Evolutionary conservation across 2,329 filamentous ascomycete genomes (phyloP).

Genomic region (Talaromyces sp.): DNA sequence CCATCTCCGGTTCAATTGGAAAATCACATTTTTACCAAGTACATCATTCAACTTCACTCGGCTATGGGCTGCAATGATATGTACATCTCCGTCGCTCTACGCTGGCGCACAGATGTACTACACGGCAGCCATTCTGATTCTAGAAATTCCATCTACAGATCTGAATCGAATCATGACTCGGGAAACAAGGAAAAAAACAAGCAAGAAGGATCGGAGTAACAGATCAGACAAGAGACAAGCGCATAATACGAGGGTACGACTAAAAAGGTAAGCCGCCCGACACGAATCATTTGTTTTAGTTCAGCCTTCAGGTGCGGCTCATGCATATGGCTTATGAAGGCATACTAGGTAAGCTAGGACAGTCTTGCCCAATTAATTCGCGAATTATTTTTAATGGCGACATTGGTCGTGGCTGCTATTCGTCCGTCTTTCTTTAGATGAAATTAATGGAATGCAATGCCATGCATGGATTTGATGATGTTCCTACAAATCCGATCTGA

Average conservation of each 20-base stretch:
- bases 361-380: neutral
- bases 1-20: neutral
- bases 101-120: neutral
- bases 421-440: neutral
- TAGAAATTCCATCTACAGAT: neutral
- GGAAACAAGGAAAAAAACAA: neutral
- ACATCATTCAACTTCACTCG: neutral
- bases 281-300: neutral
- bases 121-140: neutral
- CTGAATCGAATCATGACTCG: neutral
- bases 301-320: constrained; percentile 1
- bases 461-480: neutral
- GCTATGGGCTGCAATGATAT: neutral
- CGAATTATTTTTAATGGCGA: neutral
- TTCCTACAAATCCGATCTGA: neutral
- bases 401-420: neutral
- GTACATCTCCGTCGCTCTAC: neutral
- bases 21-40: neutral
- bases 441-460: neutral
- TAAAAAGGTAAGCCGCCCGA: neutral
- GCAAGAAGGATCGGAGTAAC: neutral
- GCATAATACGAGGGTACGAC: neutral
- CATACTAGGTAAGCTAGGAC: neutral
- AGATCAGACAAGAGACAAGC: neutral
- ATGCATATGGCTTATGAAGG: neutral